Evolutionary conservation across 164 flowering plant species (phyloP).

Genomic region (Brasenia schreberi): DNA sequence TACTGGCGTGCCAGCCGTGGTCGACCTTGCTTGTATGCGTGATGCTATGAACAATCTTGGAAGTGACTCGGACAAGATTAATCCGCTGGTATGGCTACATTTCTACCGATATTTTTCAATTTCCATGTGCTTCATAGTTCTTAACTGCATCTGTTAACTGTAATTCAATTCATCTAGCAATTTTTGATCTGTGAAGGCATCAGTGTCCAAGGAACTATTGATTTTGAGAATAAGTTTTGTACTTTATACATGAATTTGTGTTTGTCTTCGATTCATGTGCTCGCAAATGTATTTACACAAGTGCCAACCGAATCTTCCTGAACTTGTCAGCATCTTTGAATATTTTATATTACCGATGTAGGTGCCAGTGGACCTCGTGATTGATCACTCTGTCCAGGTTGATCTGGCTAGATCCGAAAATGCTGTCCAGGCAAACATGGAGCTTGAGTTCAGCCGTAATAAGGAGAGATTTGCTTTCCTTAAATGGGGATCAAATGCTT

Average conservation of each 20-base stretch:
- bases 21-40: constrained; percentile 94
- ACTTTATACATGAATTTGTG: too few species aligned
- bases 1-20: constrained; percentile 97
- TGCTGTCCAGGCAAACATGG: constrained; percentile 92
- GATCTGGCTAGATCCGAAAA: constrained; percentile 83
- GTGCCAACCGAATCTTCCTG: too few species aligned
- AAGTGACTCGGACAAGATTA: constrained; percentile 79
- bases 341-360: constrained; percentile 14
- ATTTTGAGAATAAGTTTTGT: too few species aligned
- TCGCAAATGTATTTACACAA: too few species aligned
- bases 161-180: too few species aligned
- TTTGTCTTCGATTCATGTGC: too few species aligned
- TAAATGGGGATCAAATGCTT: constrained; percentile 90
- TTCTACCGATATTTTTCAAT: too few species aligned
- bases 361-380: constrained; percentile 97
- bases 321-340: too few species aligned
- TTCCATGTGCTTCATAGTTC: too few species aligned
- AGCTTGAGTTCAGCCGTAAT: constrained; percentile 83
- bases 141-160: too few species aligned
- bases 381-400: constrained; percentile 96
- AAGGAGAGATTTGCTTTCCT: constrained; percentile 85
- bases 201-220: too few species aligned
- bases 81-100: constrained; percentile 56
- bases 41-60: constrained; percentile 98
- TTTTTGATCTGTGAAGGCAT: too few species aligned